Evolutionary conservation across 805 yeast species (phyloP), one percentile per base, ranked within the genome.

Genomic region (Wickerhamiella parazyma): DNA sequence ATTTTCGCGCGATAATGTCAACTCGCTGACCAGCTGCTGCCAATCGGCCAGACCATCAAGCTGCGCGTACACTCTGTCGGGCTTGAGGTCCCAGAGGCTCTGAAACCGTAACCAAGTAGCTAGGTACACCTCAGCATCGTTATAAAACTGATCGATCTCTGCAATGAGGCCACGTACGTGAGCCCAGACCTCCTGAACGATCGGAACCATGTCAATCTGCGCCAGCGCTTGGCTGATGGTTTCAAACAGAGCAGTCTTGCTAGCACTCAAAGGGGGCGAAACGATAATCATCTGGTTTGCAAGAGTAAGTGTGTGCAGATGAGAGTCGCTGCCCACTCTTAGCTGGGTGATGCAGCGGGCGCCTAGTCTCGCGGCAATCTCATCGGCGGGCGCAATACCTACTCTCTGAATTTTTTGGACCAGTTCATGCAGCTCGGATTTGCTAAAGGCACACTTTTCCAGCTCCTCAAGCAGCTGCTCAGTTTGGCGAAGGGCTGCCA

Each of bases 51-150:
- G 38, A 42, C 66, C 62, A 2, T 43, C 65, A 2, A 74, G 53
- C 8, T 50, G 42, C 2, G 49, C 47, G 19, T 58, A 58, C 3
- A 75, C 68, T 0, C 63, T 64, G 2, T 65, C 68, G 0, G 69
- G 51, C 11, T 68, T 64, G 8, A 78, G 51, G 47, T 72, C 76
- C 83, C 86, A 78, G 4, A 80, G 56, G 1, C 68, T 57, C 53
- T 77, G 80, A 21, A 78, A 63, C 17, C 59, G 60, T 1, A 54
- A 51, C 93, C 93, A 82, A 14, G 63, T 61, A 1, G 52, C 43
- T 14, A 71, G 57, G 50, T 76, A 77, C 0, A 14, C 41, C 0
- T 51, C 36, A 0, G 72, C 39, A 4, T 24, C 20, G 5, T 19
- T n/a, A 18, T 36, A 18, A 3, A 14, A 33, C 6, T 24, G 10